Percentiles rank a stretch among this genome's conserved stretches.
Conservation (phyloP, 2,329 filamentous ascomycete species). For the Polychaeton citri region DNA sequence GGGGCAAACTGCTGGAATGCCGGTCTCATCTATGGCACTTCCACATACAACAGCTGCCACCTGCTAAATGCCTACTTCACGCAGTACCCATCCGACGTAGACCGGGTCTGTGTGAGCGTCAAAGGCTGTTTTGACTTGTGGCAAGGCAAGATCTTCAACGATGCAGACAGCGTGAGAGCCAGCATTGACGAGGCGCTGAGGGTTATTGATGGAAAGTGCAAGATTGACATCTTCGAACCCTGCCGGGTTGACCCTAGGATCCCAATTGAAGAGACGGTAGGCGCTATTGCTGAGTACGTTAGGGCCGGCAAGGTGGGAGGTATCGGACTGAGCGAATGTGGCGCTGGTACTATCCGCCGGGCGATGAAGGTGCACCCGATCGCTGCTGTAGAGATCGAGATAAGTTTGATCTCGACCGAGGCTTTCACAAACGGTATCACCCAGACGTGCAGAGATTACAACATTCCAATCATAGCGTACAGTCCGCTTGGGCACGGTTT, state of each 20-base stretch:
- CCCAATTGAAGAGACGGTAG: constrained; percentile 32
- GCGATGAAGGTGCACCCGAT: constrained; percentile 43
- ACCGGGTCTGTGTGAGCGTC: constrained; percentile 34
- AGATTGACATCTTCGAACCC: constrained; percentile 35
- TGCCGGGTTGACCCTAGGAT: constrained; percentile 30
- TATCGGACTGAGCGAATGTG: constrained; percentile 32
- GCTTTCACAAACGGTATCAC: constrained; percentile 46
- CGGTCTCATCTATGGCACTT: constrained; percentile 30
- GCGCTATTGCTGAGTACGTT: constrained; percentile 25
- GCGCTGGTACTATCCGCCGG: constrained; percentile 31
- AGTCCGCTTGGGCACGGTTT: constrained; percentile 55
- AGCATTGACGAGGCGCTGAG: constrained; percentile 29
- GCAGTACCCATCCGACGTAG: constrained; percentile 34
- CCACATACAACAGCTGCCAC: constrained; percentile 30
- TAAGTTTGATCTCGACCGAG: constrained; percentile 45
- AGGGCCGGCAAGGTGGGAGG: constrained; percentile 29
- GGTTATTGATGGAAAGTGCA: constrained; percentile 30
- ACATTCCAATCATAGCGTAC: constrained; percentile 60
- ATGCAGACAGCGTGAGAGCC: constrained; percentile 24
- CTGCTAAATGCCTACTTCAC: constrained; percentile 35
- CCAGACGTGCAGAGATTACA: constrained; percentile 43
- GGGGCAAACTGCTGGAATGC: constrained; percentile 33
- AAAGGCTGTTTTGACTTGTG: constrained; percentile 30
- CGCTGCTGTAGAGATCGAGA: constrained; percentile 46
- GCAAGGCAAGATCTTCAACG: constrained; percentile 32